Conservation (phyloP, 768 basidiomycete genomes). For the Russula compacta region DNA sequence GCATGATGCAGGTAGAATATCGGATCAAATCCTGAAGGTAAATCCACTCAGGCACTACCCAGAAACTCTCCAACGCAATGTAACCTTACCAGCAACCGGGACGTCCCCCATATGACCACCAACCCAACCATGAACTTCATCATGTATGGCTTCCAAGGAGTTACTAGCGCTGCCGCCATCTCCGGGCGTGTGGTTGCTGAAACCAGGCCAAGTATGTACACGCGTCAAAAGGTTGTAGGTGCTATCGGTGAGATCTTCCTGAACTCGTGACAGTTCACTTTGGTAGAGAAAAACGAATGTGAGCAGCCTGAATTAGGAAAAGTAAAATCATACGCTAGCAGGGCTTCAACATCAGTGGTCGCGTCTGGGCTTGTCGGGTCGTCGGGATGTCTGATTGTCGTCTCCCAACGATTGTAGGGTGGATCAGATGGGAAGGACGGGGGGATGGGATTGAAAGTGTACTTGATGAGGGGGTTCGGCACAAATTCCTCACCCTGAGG, state of each 20-base stretch:
- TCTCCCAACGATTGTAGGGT: conserved; percentile 7
- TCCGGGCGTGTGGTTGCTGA: conserved; percentile 37
- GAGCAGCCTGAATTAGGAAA: not conserved
- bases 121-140: conserved; percentile 31
- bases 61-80: conserved; percentile 25
- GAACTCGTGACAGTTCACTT: not conserved
- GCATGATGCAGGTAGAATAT: conserved; percentile 46
- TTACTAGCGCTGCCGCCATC: conserved; percentile 33
- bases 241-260: conserved; percentile 4
- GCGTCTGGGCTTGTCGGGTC: not conserved
- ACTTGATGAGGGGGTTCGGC: conserved; percentile 30
- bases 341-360: conserved; percentile 22
- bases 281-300: not conserved
- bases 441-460: conserved; percentile 29
- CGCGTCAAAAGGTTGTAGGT: conserved; percentile 30
- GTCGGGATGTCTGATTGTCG: conserved; percentile 11
- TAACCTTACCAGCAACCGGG: conserved; percentile 34
- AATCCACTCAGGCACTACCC: not conserved
- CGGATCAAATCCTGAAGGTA: conserved; percentile 39
- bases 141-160: conserved; percentile 44
- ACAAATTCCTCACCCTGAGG: conserved; percentile 26
- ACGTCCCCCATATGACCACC: conserved; percentile 21
- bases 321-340: conserved; percentile 23
- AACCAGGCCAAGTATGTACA: conserved; percentile 34
- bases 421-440: conserved; percentile 3